Conservation (phyloP, 1,139 yeast genomes). For the Dujonia santamariae region DNA sequence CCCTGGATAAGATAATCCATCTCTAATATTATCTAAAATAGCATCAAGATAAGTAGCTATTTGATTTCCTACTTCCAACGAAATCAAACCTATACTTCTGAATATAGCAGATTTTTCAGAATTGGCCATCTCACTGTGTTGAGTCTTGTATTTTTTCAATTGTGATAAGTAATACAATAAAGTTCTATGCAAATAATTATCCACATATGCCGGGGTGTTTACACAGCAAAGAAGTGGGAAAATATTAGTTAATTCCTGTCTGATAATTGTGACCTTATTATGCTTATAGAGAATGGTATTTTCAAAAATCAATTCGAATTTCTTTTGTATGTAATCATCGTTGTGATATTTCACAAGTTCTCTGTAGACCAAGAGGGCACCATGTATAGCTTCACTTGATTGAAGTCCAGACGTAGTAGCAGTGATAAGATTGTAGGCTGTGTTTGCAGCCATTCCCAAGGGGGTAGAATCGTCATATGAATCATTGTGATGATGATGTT, state of each 20-base stretch:
- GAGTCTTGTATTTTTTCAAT: conserved; percentile 61
- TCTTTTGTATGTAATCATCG: conserved; percentile 44
- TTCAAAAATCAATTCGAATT: conserved; percentile 76
- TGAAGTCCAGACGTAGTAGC: conserved; percentile 21
- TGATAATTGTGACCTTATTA: conserved; percentile 69
- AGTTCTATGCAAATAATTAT: conserved; percentile 76
- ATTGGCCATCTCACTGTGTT: conserved; percentile 38
- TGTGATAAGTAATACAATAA: conserved; percentile 76
- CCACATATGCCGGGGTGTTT: conserved; percentile 74
- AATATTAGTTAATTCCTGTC: conserved; percentile 79
- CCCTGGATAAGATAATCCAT: conserved; percentile 59
- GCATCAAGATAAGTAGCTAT: conserved; percentile 89
- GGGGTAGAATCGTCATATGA: conserved; percentile 5
- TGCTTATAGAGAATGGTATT: conserved; percentile 72
- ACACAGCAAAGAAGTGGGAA: conserved; percentile 82
- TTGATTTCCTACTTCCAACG: conserved; percentile 80
- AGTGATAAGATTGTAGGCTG: conserved; percentile 25
- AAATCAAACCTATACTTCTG: conserved; percentile 80
- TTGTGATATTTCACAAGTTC: conserved; percentile 74
- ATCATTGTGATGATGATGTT: conserved; percentile 1
- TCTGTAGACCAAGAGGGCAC: conserved; percentile 76
- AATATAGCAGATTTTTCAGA: conserved; percentile 75
- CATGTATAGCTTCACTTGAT: conserved; percentile 75
- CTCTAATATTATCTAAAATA: conserved; percentile 77
- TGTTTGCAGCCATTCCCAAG: conserved; percentile 13